Conservation (phyloP, 805 yeast species). For the Saccharomycopsis fermentans region DNA sequence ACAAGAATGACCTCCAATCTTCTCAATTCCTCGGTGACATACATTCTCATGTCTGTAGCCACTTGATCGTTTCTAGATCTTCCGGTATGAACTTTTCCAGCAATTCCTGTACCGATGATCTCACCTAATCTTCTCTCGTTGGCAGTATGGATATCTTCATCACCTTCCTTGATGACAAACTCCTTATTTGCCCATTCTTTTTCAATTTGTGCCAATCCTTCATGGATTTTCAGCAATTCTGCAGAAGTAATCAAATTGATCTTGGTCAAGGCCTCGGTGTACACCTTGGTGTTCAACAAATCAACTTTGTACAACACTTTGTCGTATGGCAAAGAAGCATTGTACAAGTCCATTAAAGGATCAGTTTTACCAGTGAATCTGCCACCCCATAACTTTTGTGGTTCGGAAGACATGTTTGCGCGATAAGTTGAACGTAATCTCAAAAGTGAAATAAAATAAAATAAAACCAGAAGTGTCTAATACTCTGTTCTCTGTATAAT, state of each 20-base stretch:
- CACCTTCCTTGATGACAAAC: constrained; percentile 75
- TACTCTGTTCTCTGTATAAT: too few species aligned
- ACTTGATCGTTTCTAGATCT: constrained; percentile 98
- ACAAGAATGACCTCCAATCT: constrained; percentile 47
- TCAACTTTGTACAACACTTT: constrained; percentile 92
- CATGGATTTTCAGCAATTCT: constrained; percentile 73
- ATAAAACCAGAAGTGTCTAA: neutral
- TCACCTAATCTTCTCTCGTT: constrained; percentile 97
- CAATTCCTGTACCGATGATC: constrained; percentile 81
- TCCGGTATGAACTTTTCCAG: constrained; percentile 99
- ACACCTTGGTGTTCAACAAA: constrained; percentile 86
- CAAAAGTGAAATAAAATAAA: neutral
- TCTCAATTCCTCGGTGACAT: constrained; percentile 71
- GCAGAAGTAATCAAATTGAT: constrained; percentile 61
- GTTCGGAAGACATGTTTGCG: neutral
- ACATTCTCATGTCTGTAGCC: constrained; percentile 97
- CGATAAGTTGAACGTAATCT: neutral
- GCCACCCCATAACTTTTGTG: constrained; percentile 85
- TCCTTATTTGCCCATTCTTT: constrained; percentile 69
- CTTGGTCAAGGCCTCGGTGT: constrained; percentile 78
- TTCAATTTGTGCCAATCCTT: constrained; percentile 63
- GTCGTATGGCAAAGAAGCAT: constrained; percentile 94
- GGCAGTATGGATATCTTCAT: constrained; percentile 98
- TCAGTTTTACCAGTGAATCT: constrained; percentile 95
- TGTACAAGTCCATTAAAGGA: constrained; percentile 94